Conservation (phyloP, 768 basidiomycete genomes). For the Amanita rubescens region DNA sequence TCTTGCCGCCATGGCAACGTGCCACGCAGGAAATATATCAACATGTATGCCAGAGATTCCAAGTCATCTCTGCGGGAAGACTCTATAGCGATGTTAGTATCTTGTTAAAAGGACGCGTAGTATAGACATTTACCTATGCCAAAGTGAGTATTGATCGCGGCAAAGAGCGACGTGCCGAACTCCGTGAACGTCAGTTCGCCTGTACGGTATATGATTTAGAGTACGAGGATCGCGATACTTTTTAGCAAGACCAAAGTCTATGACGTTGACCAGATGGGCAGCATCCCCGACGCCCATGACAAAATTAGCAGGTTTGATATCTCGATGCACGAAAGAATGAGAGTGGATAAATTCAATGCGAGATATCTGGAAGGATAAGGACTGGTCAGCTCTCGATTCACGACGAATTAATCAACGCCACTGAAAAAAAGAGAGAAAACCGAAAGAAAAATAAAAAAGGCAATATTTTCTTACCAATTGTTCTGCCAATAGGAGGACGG, state of each 20-base stretch:
- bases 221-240: constrained; percentile 65
- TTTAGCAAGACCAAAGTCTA: constrained; percentile 82
- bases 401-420: neutral
- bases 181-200: constrained; percentile 67
- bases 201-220: constrained; percentile 62
- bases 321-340: constrained; percentile 90
- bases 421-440: too few relatives aligned
- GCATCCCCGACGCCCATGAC: constrained; percentile 75
- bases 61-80: constrained; percentile 74
- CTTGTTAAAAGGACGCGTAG: constrained; percentile 7
- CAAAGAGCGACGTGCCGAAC: constrained; percentile 76
- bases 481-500: constrained; percentile 88
- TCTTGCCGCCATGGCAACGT: constrained; percentile 73
- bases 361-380: constrained; percentile 57
- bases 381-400: neutral
- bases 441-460: neutral
- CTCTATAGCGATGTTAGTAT: constrained; percentile 32
- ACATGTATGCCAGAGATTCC: constrained; percentile 76
- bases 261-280: constrained; percentile 78
- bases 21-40: constrained; percentile 74
- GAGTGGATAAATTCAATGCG: constrained; percentile 97
- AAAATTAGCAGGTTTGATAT: constrained; percentile 99
- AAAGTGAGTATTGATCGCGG: constrained; percentile 67
- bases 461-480: constrained; percentile 74
- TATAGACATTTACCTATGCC: constrained; percentile 50